Percentiles rank a stretch among this genome's conserved stretches.
These are phyloP conservation scores for Globisporangium lucens DNA, from an alignment of 352 stramenopile genomes.

Conservation along the genomic window DNA sequence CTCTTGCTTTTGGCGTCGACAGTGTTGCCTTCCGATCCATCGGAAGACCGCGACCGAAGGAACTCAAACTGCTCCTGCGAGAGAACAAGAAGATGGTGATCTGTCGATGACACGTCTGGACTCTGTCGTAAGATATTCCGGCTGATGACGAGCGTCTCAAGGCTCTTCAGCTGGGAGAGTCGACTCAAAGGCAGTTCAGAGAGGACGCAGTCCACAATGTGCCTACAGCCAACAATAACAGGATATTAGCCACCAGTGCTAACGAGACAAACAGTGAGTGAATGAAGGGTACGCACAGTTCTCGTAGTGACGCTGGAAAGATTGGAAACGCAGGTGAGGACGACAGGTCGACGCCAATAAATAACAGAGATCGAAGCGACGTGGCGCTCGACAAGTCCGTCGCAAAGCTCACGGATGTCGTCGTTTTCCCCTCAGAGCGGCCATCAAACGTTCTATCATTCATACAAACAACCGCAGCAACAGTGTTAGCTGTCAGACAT, in stretches of 20 bases:
- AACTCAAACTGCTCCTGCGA: slow-evolving; percentile 6
- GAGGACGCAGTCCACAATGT: slow-evolving; percentile 27
- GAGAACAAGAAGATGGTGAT: not conserved
- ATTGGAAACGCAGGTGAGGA: slow-evolving; percentile 18
- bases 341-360: slow-evolving; percentile 35
- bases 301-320: slow-evolving; percentile 21
- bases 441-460: slow-evolving; percentile 10
- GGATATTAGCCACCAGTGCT: not conserved
- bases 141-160: slow-evolving; percentile 22
- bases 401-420: slow-evolving; percentile 2
- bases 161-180: slow-evolving; percentile 16
- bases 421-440: not conserved
- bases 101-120: not conserved
- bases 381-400: slow-evolving; percentile 1
- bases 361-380: slow-evolving; percentile 18
- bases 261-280: not conserved
- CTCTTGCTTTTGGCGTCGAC: not conserved
- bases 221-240: not conserved
- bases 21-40: not conserved
- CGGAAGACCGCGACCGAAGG: not conserved
- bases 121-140: not conserved
- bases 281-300: slow-evolving; percentile 11
- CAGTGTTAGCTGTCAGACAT: not conserved
- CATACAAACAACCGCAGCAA: not conserved
- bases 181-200: slow-evolving; percentile 15